These are phyloP conservation scores for Phytophthora cactorum DNA, from an alignment of 352 stramenopile genomes.

Conservation along the genomic window DNA sequence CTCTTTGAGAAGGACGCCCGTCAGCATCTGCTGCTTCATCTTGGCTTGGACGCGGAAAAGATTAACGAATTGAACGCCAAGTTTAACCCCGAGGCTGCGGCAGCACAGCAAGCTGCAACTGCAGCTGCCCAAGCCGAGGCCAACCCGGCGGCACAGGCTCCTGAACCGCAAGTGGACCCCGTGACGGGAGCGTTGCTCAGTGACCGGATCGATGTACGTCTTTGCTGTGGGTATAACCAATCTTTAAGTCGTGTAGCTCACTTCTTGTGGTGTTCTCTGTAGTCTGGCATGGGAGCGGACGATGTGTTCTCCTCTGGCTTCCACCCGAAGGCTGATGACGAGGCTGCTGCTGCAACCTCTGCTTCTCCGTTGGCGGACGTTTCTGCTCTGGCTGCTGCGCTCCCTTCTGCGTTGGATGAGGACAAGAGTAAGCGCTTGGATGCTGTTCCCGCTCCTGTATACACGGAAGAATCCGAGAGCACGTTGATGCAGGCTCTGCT, in stretches of 20 bases:
- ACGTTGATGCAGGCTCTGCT: conserved; percentile 96
- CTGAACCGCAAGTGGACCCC: conserved; percentile 44
- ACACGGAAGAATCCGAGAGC: conserved; percentile 91
- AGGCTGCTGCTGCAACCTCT: conserved; percentile 25
- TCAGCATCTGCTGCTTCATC: conserved; percentile 93
- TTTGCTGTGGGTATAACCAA: background rate
- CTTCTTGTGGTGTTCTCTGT: conserved; percentile 22
- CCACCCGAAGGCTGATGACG: conserved; percentile 47
- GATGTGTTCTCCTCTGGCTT: conserved; percentile 83
- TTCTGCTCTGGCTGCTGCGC: conserved; percentile 49
- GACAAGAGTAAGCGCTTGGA: conserved; percentile 81
- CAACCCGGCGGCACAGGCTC: conserved; percentile 24
- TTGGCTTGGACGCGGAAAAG: conserved; percentile 94
- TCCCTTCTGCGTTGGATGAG: conserved; percentile 58
- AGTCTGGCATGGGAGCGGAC: conserved; percentile 68
- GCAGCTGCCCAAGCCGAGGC: conserved; percentile 12
- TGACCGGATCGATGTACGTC: conserved; percentile 78
- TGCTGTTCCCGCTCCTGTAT: conserved; percentile 66
- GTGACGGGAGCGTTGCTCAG: conserved; percentile 58
- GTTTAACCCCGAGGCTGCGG: conserved; percentile 63
- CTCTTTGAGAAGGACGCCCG: conserved; percentile 95
- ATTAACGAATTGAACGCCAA: conserved; percentile 90
- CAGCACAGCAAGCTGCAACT: conserved; percentile 35
- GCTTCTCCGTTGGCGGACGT: conserved; percentile 56
- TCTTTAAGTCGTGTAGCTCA: conserved; percentile 9